Percentiles rank a stretch among this genome's conserved stretches.
phyloP scores from a whole-genome alignment of 1,284 basidiomycete species.

The Cutaneotrichosporon curvatum region DNA sequence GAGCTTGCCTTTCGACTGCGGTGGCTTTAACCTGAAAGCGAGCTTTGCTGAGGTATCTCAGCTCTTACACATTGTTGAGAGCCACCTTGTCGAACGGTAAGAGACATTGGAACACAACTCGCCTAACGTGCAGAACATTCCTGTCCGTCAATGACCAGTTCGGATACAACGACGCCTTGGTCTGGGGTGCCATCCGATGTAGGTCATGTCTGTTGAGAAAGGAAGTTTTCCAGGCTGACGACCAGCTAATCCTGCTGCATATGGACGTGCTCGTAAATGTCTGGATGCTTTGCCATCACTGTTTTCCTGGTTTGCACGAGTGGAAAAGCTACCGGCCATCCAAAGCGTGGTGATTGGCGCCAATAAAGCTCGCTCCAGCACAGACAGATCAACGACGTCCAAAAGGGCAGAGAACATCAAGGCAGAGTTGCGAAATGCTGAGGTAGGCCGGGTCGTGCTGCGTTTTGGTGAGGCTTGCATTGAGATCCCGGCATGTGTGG shows the following conservation, averaged over 20 bases:
- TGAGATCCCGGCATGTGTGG: not conserved
- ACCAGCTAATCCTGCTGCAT: not conserved
- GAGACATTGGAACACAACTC: too few relatives aligned
- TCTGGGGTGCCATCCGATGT: slow-evolving; percentile 1
- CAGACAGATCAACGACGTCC: not conserved
- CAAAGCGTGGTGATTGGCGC: too few relatives aligned
- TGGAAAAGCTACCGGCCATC: not conserved
- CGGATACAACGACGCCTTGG: not conserved
- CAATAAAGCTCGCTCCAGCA: not conserved
- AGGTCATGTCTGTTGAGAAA: not conserved
- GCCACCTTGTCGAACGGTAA: too few relatives aligned
- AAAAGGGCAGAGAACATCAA: slow-evolving; percentile 1
- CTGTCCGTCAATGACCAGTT: not conserved
- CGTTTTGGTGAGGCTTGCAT: not conserved
- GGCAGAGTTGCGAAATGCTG: not conserved
- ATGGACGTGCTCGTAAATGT: not conserved
- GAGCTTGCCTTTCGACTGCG: too few relatives aligned
- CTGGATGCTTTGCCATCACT: slow-evolving; percentile 1
- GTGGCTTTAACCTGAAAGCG: too few relatives aligned
- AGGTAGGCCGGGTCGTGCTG: not conserved
- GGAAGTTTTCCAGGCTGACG: not conserved
- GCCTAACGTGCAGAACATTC: too few relatives aligned
- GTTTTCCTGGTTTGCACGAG: not conserved
- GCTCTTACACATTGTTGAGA: too few relatives aligned
- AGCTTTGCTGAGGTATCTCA: too few relatives aligned